Evolutionary conservation across 2,329 filamentous ascomycete genomes (phyloP), one percentile per base, ranked within the genome.

Genomic region (Aspergillus sergii): DNA sequence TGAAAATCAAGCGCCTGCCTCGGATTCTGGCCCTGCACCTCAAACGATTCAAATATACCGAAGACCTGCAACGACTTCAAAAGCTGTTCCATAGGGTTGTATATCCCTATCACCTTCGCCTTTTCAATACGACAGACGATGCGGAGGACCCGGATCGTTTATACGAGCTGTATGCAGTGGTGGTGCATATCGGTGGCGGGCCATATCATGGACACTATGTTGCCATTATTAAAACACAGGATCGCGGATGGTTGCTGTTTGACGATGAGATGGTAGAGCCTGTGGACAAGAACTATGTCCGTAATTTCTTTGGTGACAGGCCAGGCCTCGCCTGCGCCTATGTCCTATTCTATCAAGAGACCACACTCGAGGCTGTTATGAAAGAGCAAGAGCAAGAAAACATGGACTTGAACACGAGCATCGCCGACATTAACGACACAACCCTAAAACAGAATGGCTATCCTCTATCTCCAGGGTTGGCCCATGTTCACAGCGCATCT

Each of bases 241-340:
- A 98, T 74, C 88, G 92, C 59, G 95, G 95, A 32, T 99, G 95
- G 95, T 82, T 99, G 48, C 81, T 99, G 7, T 99, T 99, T 71
- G 95, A 99, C 71, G 95, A 99, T 72, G 95, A 99, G 80, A 93
- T 98, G 88, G 95, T 99, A 5, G 95, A 99, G 76, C 95, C 95
- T 0, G 95, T 99, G 6, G 93, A 97, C 77, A 97, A 97, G 78
- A 90, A 91, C 74, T 99, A 96, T 73, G 95, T 99, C 43, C 88
- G 91, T 68, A 97, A 97, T 76, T 99, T 99, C 80, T 99, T 99
- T 72, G 95, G 95, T 19, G 95, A 97, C 75, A 93, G 91, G 73
- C 90, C 91, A 0, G 93, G 93, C 3, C 88, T 96, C 77, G 95
- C 95, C 11, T 97, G 94, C 71, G 95, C 95, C 34, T 99, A 99